Conservation (phyloP, 2,329 filamentous ascomycete genomes). For the Claviceps quebecensis region DNA sequence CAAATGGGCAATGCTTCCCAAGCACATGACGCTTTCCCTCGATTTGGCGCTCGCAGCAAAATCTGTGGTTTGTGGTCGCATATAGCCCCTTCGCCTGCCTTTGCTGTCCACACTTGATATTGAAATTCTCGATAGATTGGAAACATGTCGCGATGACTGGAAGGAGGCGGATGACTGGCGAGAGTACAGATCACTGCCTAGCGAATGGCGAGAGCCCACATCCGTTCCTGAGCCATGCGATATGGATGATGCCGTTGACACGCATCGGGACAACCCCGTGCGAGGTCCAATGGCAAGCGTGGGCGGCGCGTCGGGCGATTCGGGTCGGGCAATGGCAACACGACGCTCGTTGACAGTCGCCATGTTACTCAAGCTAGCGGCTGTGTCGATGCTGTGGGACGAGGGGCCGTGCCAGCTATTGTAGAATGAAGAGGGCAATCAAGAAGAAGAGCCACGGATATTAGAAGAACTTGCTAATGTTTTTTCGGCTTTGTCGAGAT, state of each 20-base stretch:
- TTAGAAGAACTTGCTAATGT: neutral
- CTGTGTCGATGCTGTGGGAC: neutral
- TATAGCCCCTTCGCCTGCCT: slow-evolving; percentile 60
- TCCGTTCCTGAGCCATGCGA: slow-evolving; percentile 42
- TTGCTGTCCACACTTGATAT: slow-evolving; percentile 28
- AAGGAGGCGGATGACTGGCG: slow-evolving; percentile 52
- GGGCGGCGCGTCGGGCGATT: slow-evolving; percentile 47
- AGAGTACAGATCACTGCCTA: slow-evolving; percentile 37
- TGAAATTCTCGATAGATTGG: slow-evolving; percentile 28
- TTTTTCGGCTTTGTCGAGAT: neutral
- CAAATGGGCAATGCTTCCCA: slow-evolving; percentile 91
- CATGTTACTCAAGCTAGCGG: slow-evolving; percentile 12
- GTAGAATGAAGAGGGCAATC: neutral
- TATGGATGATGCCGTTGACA: slow-evolving; percentile 48
- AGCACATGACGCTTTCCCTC: slow-evolving; percentile 85
- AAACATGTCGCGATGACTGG: slow-evolving; percentile 25
- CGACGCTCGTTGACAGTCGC: slow-evolving; percentile 19
- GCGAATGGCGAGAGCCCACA: slow-evolving; percentile 35
- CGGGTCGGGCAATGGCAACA: slow-evolving; percentile 13
- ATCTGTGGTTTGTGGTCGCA: slow-evolving; percentile 72
- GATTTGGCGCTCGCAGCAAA: slow-evolving; percentile 85
- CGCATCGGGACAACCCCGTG: slow-evolving; percentile 45
- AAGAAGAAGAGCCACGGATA: neutral
- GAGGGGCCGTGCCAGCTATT: neutral
- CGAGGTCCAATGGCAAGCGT: slow-evolving; percentile 47